These are phyloP conservation scores for Metarhizium rileyi DNA, from an alignment of 2,329 filamentous ascomycete genomes.

Conservation along the genomic window DNA sequence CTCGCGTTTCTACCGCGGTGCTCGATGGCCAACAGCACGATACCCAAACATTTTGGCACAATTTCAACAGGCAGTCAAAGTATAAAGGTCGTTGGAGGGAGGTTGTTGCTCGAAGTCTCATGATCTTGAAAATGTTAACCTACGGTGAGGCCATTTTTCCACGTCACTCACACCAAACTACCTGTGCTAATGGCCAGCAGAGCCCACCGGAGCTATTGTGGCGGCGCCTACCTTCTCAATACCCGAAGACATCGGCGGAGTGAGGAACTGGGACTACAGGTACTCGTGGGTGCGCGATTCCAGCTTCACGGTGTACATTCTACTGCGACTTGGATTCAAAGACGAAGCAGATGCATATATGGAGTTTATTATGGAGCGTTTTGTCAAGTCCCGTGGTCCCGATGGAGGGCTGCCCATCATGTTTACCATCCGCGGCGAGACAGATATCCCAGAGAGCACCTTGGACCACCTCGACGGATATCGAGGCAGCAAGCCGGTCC, in stretches of 20 bases:
- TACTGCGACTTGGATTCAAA: slow-evolving; percentile 65
- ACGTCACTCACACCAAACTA: background rate
- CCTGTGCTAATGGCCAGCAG: slow-evolving; percentile 20
- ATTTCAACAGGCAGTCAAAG: slow-evolving; percentile 60
- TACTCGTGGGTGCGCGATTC: slow-evolving; percentile 72
- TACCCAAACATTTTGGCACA: slow-evolving; percentile 63
- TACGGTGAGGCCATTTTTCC: slow-evolving; percentile 30
- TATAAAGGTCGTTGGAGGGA: slow-evolving; percentile 67
- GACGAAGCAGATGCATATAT: slow-evolving; percentile 72
- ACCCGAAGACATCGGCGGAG: slow-evolving; percentile 62
- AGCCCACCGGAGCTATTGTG: slow-evolving; percentile 69
- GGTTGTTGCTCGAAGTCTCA: slow-evolving; percentile 58
- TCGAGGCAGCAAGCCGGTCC: slow-evolving; percentile 58
- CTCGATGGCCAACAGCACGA: slow-evolving; percentile 56
- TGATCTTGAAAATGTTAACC: slow-evolving; percentile 67
- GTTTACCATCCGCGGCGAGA: slow-evolving; percentile 69
- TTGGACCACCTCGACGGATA: slow-evolving; percentile 65
- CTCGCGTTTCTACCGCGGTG: slow-evolving; percentile 46
- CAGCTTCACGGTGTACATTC: slow-evolving; percentile 69
- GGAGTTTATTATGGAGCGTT: slow-evolving; percentile 64
- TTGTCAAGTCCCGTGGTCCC: slow-evolving; percentile 48
- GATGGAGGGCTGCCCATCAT: slow-evolving; percentile 65
- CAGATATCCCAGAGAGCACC: slow-evolving; percentile 62
- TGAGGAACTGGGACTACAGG: slow-evolving; percentile 62
- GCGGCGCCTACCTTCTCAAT: slow-evolving; percentile 70